Percentiles rank a stretch among this genome's conserved stretches.
Evolutionary conservation across 202 grass and related monocot genomes (phyloP).

Genomic region (Schoenoplectus tabernaemontani): DNA sequence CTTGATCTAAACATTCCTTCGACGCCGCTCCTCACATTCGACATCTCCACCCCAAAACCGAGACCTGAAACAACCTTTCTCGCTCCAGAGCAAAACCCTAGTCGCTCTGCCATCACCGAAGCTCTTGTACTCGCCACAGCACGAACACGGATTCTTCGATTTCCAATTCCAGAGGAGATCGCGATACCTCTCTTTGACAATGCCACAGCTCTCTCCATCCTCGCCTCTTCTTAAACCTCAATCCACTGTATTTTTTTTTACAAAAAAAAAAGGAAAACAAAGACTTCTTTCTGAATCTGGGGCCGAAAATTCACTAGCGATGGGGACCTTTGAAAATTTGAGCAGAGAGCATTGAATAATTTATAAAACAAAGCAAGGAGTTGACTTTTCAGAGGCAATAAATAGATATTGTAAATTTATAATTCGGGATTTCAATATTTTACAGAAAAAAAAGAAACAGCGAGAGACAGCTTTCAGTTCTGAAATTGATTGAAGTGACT

Average conservation of each 20-base stretch:
- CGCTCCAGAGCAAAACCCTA: slow-evolving; percentile 46
- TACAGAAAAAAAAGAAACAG: not conserved
- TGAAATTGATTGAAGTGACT: no score
- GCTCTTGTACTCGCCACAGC: slow-evolving; percentile 10
- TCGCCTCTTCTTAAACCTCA: not conserved
- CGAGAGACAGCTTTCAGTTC: not conserved
- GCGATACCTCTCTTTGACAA: slow-evolving; percentile 4
- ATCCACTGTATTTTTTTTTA: no score
- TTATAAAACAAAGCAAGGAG: not conserved
- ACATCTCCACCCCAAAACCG: slow-evolving; percentile 68
- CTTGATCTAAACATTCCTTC: slow-evolving; percentile 57
- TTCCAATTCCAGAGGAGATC: not conserved
- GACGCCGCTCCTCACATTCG: slow-evolving; percentile 25
- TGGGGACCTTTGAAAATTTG: not conserved
- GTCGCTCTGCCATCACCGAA: slow-evolving; percentile 37
- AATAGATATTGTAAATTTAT: no score
- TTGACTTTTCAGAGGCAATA: not conserved
- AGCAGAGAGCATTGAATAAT: not conserved
- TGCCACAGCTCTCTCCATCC: not conserved
- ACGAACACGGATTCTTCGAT: not conserved
- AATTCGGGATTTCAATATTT: not conserved
- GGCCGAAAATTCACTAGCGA: not conserved
- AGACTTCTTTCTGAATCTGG: not conserved
- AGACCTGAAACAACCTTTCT: no score
- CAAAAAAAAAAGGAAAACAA: not conserved